These are phyloP conservation scores for Prunus mongolica DNA, from an alignment of 306 rosid genomes.

Conservation along the genomic window DNA sequence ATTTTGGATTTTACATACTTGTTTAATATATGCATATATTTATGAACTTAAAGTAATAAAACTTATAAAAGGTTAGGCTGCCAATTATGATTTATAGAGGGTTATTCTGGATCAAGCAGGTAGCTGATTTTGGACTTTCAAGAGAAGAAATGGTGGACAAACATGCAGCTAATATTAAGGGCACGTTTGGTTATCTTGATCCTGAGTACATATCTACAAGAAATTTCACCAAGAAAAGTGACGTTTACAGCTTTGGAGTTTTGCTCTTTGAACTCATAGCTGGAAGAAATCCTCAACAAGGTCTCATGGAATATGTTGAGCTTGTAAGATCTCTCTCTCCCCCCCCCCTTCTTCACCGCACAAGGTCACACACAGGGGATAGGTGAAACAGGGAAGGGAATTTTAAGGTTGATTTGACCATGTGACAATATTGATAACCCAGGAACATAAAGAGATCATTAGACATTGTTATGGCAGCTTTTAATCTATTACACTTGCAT, in stretches of 20 bases:
- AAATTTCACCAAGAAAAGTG: constrained; percentile 93
- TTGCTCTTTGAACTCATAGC: constrained; percentile 93
- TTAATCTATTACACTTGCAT: neutral
- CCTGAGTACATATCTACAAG: constrained; percentile 91
- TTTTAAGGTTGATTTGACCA: neutral
- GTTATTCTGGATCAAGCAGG: constrained; percentile 50
- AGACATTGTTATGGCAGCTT: neutral
- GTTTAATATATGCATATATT: neutral
- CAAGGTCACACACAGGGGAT: neutral
- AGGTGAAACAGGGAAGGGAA: neutral
- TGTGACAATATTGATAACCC: neutral
- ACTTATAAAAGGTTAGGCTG: neutral
- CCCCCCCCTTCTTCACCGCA: no score
- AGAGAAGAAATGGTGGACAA: constrained; percentile 90
- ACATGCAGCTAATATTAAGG: constrained; percentile 73
- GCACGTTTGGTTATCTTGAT: constrained; percentile 94
- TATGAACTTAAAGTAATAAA: neutral
- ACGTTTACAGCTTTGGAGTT: constrained; percentile 94
- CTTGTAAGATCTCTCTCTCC: constrained; percentile 65
- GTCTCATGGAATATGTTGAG: constrained; percentile 93
- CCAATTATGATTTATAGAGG: constrained; percentile 7
- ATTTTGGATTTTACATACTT: neutral
- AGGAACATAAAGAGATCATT: neutral
- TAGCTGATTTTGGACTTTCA: constrained; percentile 96
- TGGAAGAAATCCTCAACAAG: constrained; percentile 95